Evolutionary conservation across 2,329 filamentous ascomycete species (phyloP), one percentile per base, ranked within the genome.

Genomic region (Sporothrix phasma): DNA sequence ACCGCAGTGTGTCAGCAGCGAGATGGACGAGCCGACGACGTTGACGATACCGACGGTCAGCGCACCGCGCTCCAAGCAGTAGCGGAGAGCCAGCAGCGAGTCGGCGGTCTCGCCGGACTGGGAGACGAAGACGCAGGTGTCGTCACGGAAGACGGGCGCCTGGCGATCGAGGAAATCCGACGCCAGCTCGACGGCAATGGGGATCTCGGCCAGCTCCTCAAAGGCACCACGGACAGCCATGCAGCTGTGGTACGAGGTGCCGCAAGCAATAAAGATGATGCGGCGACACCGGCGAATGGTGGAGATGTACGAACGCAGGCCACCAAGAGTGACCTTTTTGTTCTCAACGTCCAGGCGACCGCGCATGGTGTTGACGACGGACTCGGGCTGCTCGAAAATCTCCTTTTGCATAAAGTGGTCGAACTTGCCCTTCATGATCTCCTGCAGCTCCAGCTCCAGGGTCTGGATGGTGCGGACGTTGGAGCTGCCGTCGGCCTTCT

Each of bases 331-430:
- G 71, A 99, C 92, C 65, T 86, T 89, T 84, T 95, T 96, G 83
- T 97, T 96, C 72, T 86, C 88, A 66, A 89, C 83, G 77, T 99
- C 94, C 72, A 99, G 82, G 80, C 94, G 94, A 79, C 94, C 94
- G 86, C 94, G 91, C 94, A 99, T 99, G 70, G 94, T 97, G 85
- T 99, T 99, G 81, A 99, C 88, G 67, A 99, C 91, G 15, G 94
- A 99, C 80, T 99, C 94, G 74, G 94, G 94, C 82, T 99, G 94
- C 84, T 99, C 94, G 77, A 99, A 99, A 74, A 99, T 99, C 78
- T 99, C 94, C 86, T 99, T 99, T 78, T 99, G 94, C 94, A 99
- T 99, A 84, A 97, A 99, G 81, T 99, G 94, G 77, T 99, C 94
- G 79, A 97, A 99, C 76, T 94, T 95, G 78, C 94, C 94, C 88